Evolutionary conservation across 495 filamentous ascomycete genomes (phyloP), one percentile per base, ranked within the genome.

Genomic region (Penicillium macrosclerotiorum): DNA sequence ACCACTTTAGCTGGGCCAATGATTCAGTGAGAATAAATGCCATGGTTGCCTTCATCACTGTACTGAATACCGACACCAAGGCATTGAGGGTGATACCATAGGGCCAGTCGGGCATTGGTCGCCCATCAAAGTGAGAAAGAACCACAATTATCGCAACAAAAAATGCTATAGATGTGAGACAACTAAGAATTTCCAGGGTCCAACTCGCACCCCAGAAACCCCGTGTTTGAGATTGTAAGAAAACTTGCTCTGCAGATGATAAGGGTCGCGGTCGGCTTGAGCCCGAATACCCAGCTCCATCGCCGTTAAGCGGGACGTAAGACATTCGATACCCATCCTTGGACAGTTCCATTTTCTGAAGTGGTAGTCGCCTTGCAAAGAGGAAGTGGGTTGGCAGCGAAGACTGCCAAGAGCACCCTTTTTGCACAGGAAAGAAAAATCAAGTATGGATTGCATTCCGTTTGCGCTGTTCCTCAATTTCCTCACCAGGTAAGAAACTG

Each of bases 1-100:
- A 70, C 72, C 73, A 76, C 48, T 76, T 78, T 6, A 77, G 59
- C 50, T 76, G 73, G 1, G 62, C 60, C 14, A 78, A 35, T 7
- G 58, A 65, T 38, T 72, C 67, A 3, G 55, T 61, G 40, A 76
- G 44, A 8, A 66, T 57, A 13, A 70, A 63, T 1, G 62, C 50
- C 55, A 78, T 60, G 5, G 73, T 65, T 5, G 67, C 60, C 39
- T 71, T 72, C 46, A 68, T 68, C 9, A 74, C 50, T 2, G 72
- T 72, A 8, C 55, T 61, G 13, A 77, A 45, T 4, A 78, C 57
- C 0, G 73, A 74, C 0, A 79, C 37, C 18, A 78, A 42, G 1
- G 74, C 60, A 52, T 77, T 77, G 30, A 77, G 64, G 1, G 71
- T 73, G 26, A 78, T 70, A 12, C 60, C 58, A 37, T 73, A 52